Evolutionary conservation across 2,329 filamentous ascomycete genomes (phyloP), one percentile per base, ranked within the genome.

Genomic region (Aspergillus sergii): DNA sequence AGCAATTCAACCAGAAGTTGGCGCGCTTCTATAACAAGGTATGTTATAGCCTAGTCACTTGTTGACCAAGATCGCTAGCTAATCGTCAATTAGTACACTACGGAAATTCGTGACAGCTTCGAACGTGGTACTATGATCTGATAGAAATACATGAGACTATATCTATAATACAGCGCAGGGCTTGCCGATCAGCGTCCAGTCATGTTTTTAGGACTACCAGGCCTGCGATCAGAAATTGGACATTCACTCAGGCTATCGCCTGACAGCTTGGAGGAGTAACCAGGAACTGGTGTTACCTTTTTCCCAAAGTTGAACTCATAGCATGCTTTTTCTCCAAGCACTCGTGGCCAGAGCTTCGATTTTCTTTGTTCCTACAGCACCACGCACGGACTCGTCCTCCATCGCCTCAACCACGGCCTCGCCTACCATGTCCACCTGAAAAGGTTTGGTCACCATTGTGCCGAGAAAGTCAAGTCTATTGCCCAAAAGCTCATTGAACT

Each of bases 1-100:
- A 98, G 85, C 93, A 97, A 85, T 99, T 99, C 84, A 99, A 99
- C 88, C 89, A 96, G 83, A 98, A 99, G 83, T 83, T 99, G 78
- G 85, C 91, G 59, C 86, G 95, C 69, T 99, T 98, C 82, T 99
- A 99, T 81, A 95, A 99, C 82, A 96, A 97, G 81, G 84, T 85
- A 79, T 65, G 80, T 72, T 56, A 21, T 57, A 48, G 19, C 26
- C 28, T 21, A 32, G 39, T 36, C 21, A 34, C 23, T 9, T 32
- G 30, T 23, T 19, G 4, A 16, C 45, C 4, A 14, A 16, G 23
- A 39, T 51, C 59, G 56, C 19, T n/a, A 46, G 19, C 69, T 75
- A 64, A 74, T 58, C 14, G 5, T 53, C 48, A 57, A 68, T 16
- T 66, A 86, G 84, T 99, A 99, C 79, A 99, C 95, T 53, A 89